Evolutionary conservation across 768 basidiomycete genomes (phyloP).

Genomic region (Ramaria sp.): DNA sequence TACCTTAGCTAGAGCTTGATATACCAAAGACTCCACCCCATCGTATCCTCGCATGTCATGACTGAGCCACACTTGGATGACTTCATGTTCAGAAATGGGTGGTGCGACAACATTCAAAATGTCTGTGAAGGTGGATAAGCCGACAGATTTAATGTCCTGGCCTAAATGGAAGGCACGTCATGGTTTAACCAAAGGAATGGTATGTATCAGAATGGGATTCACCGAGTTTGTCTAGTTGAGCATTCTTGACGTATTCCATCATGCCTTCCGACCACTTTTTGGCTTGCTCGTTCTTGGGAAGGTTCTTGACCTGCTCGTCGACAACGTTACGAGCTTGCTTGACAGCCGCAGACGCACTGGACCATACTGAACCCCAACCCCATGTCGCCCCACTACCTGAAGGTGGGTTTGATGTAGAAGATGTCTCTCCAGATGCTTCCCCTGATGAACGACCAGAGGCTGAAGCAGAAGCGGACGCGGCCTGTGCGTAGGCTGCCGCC

Average conservation of each 20-base stretch:
- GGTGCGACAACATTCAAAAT: constrained; percentile 95
- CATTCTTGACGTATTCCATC: constrained; percentile 76
- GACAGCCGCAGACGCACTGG: constrained; percentile 70
- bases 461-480: constrained; percentile 11
- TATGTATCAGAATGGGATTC: background rate
- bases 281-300: constrained; percentile 78
- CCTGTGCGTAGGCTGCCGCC: constrained; percentile 15
- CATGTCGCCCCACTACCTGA: constrained; percentile 29
- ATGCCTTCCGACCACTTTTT: constrained; percentile 83
- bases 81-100: constrained; percentile 96
- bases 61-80: constrained; percentile 89
- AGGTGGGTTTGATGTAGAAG: constrained; percentile 13
- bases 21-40: constrained; percentile 89
- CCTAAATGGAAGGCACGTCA: constrained; percentile 34
- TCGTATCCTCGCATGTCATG: constrained; percentile 98
- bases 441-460: constrained; percentile 13
- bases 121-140: constrained; percentile 80
- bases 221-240: constrained; percentile 89
- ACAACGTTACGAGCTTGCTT: constrained; percentile 83
- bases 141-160: constrained; percentile 81
- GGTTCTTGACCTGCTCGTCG: constrained; percentile 85
- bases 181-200: constrained; percentile 4
- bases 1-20: constrained; percentile 74
- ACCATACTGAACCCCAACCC: constrained; percentile 71
- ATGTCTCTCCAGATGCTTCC: constrained; percentile 15